These are phyloP conservation scores for Ustilago sp. DNA, from an alignment of 1,284 basidiomycete species.

Conservation along the genomic window DNA sequence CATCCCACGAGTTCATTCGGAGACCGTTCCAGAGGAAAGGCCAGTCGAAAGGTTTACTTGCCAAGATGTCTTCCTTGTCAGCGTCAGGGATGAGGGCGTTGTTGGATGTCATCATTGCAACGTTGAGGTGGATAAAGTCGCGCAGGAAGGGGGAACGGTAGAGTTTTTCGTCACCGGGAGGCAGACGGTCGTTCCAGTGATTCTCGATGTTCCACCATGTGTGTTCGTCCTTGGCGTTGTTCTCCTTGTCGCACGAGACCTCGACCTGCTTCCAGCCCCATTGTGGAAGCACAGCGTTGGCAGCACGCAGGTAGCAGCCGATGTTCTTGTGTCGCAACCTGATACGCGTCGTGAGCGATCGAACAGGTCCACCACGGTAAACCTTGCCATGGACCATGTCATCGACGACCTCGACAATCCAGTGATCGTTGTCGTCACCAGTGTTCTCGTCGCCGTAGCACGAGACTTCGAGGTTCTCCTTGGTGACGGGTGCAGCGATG, in stretches of 20 bases:
- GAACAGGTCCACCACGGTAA: slow-evolving; percentile 78
- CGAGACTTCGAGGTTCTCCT: slow-evolving; percentile 90
- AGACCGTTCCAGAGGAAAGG: slow-evolving; percentile 85
- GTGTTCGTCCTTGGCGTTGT: slow-evolving; percentile 83
- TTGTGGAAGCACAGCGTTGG: slow-evolving; percentile 88
- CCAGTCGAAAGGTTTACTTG: slow-evolving; percentile 92
- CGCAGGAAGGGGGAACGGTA: slow-evolving; percentile 92
- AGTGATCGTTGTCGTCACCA: slow-evolving; percentile 90
- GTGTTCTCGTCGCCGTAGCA: slow-evolving; percentile 89
- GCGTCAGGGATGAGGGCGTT: slow-evolving; percentile 96
- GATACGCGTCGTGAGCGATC: slow-evolving; percentile 88
- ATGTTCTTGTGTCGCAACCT: slow-evolving; percentile 82
- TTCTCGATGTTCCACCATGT: slow-evolving; percentile 99
- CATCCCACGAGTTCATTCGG: slow-evolving; percentile 97
- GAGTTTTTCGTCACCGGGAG: slow-evolving; percentile 81
- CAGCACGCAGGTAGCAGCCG: slow-evolving; percentile 81
- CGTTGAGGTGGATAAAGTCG: slow-evolving; percentile 98
- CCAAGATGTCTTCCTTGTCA: slow-evolving; percentile 97
- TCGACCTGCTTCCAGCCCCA: slow-evolving; percentile 99
- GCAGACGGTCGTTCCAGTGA: slow-evolving; percentile 94
- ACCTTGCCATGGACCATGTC: slow-evolving; percentile 74
- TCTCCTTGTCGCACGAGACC: slow-evolving; percentile 90
- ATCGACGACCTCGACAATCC: slow-evolving; percentile 93
- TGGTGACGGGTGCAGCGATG: slow-evolving; percentile 87
- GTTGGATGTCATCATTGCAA: slow-evolving; percentile 99